These are phyloP conservation scores for Sphenostylis stenocarpa DNA, from an alignment of 306 rosid genomes.

Conservation along the genomic window DNA sequence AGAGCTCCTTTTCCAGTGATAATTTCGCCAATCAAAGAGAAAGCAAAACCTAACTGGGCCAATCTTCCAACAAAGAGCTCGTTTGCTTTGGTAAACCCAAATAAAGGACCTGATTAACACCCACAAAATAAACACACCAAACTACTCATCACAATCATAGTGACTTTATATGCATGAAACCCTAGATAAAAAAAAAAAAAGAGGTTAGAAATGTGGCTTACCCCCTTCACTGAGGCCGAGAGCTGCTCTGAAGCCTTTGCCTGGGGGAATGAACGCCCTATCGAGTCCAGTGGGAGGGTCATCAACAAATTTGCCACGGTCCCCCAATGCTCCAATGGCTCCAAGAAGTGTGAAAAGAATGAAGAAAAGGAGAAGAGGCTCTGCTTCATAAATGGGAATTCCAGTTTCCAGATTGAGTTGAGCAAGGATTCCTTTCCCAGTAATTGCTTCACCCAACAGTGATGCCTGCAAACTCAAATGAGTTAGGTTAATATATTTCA, in stretches of 20 bases:
- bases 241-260: constrained; percentile 67
- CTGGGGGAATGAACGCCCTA: constrained; percentile 67
- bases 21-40: constrained; percentile 89
- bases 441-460: constrained; percentile 77
- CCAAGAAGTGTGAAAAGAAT: constrained; percentile 91
- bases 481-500: too few species aligned
- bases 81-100: constrained; percentile 91
- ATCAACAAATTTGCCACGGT: constrained; percentile 87
- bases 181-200: too few species aligned
- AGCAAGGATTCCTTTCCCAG: constrained; percentile 91
- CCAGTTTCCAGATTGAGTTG: constrained; percentile 94
- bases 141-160: too few species aligned
- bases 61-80: constrained; percentile 95
- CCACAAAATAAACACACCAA: too few species aligned
- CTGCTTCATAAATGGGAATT: constrained; percentile 90
- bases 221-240: constrained; percentile 80
- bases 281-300: constrained; percentile 58
- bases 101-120: constrained; percentile 63
- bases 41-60: constrained; percentile 94
- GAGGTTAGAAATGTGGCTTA: too few species aligned
- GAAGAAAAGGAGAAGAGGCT: constrained; percentile 94
- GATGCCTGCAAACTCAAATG: constrained; percentile 62
- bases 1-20: constrained; percentile 98
- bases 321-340: constrained; percentile 98
- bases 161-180: too few species aligned